Conservation (phyloP, 495 filamentous ascomycete species). For the Trichoderma parareesei region DNA sequence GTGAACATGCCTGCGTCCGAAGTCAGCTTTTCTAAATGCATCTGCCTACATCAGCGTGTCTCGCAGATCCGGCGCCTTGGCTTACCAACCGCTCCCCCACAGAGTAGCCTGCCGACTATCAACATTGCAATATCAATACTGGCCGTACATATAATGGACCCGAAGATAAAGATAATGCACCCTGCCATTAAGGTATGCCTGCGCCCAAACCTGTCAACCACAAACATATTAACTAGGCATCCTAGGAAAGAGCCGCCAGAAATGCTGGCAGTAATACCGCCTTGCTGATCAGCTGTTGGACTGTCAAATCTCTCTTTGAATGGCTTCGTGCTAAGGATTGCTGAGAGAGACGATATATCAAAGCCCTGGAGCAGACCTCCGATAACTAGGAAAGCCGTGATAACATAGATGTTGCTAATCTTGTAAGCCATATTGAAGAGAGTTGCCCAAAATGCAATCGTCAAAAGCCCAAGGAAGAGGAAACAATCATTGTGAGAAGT, state of each 20-base stretch:
- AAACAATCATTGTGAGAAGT: too few relatives aligned
- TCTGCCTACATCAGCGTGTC: too few relatives aligned
- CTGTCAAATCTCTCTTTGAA: slow-evolving; percentile 42
- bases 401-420: slow-evolving; percentile 8
- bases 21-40: not conserved
- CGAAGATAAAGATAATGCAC: slow-evolving; percentile 62
- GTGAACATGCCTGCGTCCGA: slow-evolving; percentile 3
- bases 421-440: not conserved
- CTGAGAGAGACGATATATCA: slow-evolving; percentile 58
- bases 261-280: slow-evolving; percentile 15
- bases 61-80: not conserved
- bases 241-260: slow-evolving; percentile 9
- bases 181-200: slow-evolving; percentile 60
- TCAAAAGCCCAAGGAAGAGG: too few relatives aligned
- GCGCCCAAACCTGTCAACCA: slow-evolving; percentile 4
- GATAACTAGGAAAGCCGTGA: slow-evolving; percentile 19
- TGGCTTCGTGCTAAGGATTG: slow-evolving; percentile 37
- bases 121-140: slow-evolving; percentile 54
- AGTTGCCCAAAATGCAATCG: too few relatives aligned
- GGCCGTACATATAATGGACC: slow-evolving; percentile 57
- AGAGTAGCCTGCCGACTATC: slow-evolving; percentile 27
- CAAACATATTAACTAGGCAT: slow-evolving; percentile 1
- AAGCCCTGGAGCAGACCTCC: slow-evolving; percentile 60
- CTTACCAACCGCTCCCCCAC: slow-evolving; percentile 7
- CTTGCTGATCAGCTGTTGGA: slow-evolving; percentile 22